Conservation (phyloP, 2,329 filamentous ascomycete species). For the Trichoderma citrinoviride region DNA sequence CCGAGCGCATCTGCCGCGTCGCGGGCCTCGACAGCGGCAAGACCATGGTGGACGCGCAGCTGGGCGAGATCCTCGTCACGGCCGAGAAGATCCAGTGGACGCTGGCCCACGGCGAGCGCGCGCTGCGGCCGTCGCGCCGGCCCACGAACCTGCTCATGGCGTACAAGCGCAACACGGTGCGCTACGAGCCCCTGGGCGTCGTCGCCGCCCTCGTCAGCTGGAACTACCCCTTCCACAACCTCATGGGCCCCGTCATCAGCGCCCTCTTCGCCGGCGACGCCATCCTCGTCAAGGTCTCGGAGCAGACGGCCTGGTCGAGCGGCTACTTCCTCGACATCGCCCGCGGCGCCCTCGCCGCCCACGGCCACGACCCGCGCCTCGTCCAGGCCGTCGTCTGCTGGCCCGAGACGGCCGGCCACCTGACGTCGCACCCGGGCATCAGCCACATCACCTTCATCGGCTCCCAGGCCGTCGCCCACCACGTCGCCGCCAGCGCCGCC, state of each 20-base stretch:
- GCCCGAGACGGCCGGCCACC: slow-evolving; percentile 73
- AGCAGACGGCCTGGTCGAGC: slow-evolving; percentile 93
- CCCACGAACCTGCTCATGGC: slow-evolving; percentile 91
- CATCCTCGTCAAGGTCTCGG: slow-evolving; percentile 89
- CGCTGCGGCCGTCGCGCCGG: slow-evolving; percentile 66
- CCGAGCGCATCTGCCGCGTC: slow-evolving; percentile 78
- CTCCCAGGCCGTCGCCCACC: slow-evolving; percentile 78
- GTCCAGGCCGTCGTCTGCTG: slow-evolving; percentile 86
- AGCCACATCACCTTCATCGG: slow-evolving; percentile 95
- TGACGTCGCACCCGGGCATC: slow-evolving; percentile 82
- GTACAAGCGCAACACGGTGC: slow-evolving; percentile 89
- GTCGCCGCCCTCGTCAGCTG: slow-evolving; percentile 91
- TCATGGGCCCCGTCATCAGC: slow-evolving; percentile 87
- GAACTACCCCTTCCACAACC: slow-evolving; percentile 97
- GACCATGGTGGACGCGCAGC: slow-evolving; percentile 88
- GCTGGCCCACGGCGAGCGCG: slow-evolving; percentile 81
- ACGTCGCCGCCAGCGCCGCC: slow-evolving; percentile 82
- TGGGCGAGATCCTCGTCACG: slow-evolving; percentile 93
- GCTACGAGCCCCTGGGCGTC: slow-evolving; percentile 89
- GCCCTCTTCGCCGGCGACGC: slow-evolving; percentile 88
- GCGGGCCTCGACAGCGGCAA: slow-evolving; percentile 94
- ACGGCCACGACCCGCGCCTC: slow-evolving; percentile 77
- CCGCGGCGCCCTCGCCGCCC: slow-evolving; percentile 73
- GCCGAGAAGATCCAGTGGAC: slow-evolving; percentile 95
- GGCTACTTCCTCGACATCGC: slow-evolving; percentile 78